Evolutionary conservation across 2,329 filamentous ascomycete species (phyloP).

Genomic region (Triangularia setosa): DNA sequence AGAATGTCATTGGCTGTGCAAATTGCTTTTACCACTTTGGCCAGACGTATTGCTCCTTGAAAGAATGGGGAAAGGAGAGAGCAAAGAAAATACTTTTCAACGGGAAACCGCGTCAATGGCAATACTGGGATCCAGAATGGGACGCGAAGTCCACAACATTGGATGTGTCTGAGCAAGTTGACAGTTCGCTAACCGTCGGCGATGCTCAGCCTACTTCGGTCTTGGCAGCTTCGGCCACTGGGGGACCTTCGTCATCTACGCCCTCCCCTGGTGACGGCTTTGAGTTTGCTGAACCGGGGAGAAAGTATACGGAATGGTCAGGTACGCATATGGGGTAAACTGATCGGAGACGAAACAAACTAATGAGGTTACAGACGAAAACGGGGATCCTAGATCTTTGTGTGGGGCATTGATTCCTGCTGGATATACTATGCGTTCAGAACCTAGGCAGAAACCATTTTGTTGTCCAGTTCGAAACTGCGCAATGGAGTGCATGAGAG

Average conservation of each 20-base stretch:
- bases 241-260: neutral
- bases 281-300: conserved; percentile 11
- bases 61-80: conserved; percentile 11
- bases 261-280: neutral
- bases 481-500: conserved; percentile 13
- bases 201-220: neutral
- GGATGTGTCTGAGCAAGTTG: neutral
- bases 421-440: conserved; percentile 23
- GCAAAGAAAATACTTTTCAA: neutral
- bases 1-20: conserved; percentile 24
- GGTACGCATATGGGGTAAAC: neutral
- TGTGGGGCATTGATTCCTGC: conserved; percentile 23
- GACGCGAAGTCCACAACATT: neutral
- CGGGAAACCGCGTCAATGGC: neutral
- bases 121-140: neutral
- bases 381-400: conserved; percentile 6
- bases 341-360: conserved; percentile 15
- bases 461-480: conserved; percentile 26
- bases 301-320: conserved; percentile 23
- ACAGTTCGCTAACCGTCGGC: neutral
- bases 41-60: conserved; percentile 25
- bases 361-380: neutral
- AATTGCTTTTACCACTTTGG: conserved; percentile 31
- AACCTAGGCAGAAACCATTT: conserved; percentile 23
- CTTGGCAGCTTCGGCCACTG: neutral